Conservation (phyloP, 129 eudicot genomes). For the Flaveria trinervia region DNA sequence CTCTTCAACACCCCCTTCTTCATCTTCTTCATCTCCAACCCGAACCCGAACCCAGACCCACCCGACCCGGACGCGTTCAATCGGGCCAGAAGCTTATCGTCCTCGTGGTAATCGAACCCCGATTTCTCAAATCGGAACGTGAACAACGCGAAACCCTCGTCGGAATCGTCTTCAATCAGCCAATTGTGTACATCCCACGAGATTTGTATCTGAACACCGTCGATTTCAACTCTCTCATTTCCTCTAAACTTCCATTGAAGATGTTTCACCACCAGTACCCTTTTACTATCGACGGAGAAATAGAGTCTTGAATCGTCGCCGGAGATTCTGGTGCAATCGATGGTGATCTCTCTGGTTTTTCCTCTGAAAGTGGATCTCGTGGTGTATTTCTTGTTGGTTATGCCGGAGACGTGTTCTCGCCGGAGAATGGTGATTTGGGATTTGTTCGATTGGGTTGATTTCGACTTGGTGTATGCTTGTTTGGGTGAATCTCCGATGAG, state of each 20-base stretch:
- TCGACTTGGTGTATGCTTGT: slow-evolving; percentile 46
- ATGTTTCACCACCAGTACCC: slow-evolving; percentile 57
- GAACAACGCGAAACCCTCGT: slow-evolving; percentile 66
- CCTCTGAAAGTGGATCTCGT: slow-evolving; percentile 54
- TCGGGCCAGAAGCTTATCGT: slow-evolving; percentile 33
- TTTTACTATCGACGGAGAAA: slow-evolving; percentile 48
- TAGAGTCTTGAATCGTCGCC: slow-evolving; percentile 40
- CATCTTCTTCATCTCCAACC: slow-evolving; percentile 58
- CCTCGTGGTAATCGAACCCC: slow-evolving; percentile 39
- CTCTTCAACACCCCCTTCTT: slow-evolving; percentile 52
- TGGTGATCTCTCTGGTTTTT: slow-evolving; percentile 40
- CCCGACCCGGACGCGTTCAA: slow-evolving; percentile 34
- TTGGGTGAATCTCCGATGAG: slow-evolving; percentile 50
- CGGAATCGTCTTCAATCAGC: slow-evolving; percentile 52
- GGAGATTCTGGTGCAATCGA: slow-evolving; percentile 45
- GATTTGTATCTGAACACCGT: slow-evolving; percentile 50
- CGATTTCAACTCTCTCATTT: slow-evolving; percentile 62
- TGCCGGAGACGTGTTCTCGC: slow-evolving; percentile 66
- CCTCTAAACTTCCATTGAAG: slow-evolving; percentile 80
- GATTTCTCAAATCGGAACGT: slow-evolving; percentile 59
- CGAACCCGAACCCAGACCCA: slow-evolving; percentile 41
- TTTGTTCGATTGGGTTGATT: slow-evolving; percentile 22
- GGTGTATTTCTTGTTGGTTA: slow-evolving; percentile 39
- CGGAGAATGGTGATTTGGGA: slow-evolving; percentile 46
- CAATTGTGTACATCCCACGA: slow-evolving; percentile 86